Base-by-base conservation (phyloP, 208 protist species). In the Sergeia podlipaevii region DNA sequence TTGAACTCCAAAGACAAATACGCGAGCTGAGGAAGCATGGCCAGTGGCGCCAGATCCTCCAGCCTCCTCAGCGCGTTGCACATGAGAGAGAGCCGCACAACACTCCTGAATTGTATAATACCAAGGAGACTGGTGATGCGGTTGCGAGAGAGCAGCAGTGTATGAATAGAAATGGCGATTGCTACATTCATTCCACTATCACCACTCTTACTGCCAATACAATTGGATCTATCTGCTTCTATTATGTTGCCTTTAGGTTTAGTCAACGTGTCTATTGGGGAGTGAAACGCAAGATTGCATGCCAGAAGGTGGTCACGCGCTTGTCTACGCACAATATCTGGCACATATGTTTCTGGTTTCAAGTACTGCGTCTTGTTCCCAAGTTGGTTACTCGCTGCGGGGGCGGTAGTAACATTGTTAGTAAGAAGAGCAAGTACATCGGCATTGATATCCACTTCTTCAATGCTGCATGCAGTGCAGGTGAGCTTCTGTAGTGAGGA, bases 1-100 rank as follows among this genome's bases (percentile, higher is more conserved):
- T 92, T 92, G 60, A 80, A 90, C 63, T 91, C 84, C 23, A 95
- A 54, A 0, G 80, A 86, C 38, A 95, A 75, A 49, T 80, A 89
- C 39, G 67, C 65, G n/a, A 95, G 70, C 29, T 76, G 58, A 0
- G 75, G 69, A 2, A 95, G 65, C 42, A 92, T 36, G 37, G 70
- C 65, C 7, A 95, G 74, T n/a, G 80, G 75, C 53, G 89, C 85
- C 42, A 81, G 91, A 47, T 84, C 71, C 48, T 91, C 85, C 17
- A 95, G 69, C 42, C 65, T 69, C 32, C 74, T 69, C 36, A 95
- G 71, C 54, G 60, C 48, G 59, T 95, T 95, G 4, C 80, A 77
- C 0, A 91, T 62, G 2, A 95, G 68, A 0, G 84, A 93, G 5
- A 95, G 78, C 0, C 74, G 77, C 28, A 90, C 76, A 4, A 87